A percentile compares a stretch with the other conserved stretches of the same genome.
Evolutionary conservation across 73 alveolate species (phyloP).

Genomic region (Paraurostyla sp.): DNA sequence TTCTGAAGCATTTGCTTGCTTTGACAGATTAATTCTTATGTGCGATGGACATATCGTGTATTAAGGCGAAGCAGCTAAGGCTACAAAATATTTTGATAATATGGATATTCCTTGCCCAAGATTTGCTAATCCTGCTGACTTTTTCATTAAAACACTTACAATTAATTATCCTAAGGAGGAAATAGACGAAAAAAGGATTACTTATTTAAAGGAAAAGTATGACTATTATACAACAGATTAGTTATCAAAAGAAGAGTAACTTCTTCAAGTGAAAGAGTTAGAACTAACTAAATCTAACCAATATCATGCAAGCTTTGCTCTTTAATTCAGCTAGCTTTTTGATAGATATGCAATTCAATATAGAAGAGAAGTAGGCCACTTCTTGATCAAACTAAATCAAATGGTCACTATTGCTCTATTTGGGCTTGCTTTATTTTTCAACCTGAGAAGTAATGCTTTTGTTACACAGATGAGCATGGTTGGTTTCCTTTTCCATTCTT

Average conservation of each 20-base stretch:
- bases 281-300: neutral
- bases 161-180: slow-evolving; percentile 53
- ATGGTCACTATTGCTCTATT: neutral
- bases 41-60: slow-evolving; percentile 60
- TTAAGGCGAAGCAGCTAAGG: slow-evolving; percentile 59
- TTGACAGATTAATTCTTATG: slow-evolving; percentile 70
- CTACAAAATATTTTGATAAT: slow-evolving; percentile 38
- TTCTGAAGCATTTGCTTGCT: neutral
- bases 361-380: too few species aligned
- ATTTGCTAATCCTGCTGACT: slow-evolving; percentile 64
- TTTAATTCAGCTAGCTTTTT: neutral
- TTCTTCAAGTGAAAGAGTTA: neutral
- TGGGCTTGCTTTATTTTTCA: neutral
- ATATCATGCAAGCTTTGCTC: neutral
- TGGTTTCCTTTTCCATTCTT: neutral
- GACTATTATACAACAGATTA: neutral
- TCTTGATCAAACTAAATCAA: too few species aligned
- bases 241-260: neutral
- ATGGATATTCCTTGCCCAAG: slow-evolving; percentile 54
- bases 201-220: neutral
- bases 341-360: neutral
- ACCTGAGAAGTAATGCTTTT: too few species aligned
- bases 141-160: slow-evolving; percentile 48
- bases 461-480: neutral
- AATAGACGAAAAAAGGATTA: slow-evolving; percentile 8